Evolutionary conservation across 257 asterid genomes (phyloP), one percentile per base, ranked within the genome.

Genomic region (Fraxinus excelsior): DNA sequence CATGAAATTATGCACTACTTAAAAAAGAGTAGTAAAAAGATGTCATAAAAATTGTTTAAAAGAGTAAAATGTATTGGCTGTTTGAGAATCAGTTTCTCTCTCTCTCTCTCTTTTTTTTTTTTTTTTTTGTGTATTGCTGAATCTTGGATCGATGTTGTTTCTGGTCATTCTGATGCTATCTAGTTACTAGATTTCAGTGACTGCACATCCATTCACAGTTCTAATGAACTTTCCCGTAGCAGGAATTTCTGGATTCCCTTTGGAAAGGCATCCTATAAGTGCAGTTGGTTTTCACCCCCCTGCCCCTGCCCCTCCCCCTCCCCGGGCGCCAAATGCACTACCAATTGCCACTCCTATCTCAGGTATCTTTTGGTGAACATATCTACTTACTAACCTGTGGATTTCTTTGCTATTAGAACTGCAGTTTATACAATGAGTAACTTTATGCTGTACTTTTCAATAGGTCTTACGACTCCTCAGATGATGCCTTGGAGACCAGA

Each of bases 211-310:
- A 11, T 44, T 29, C n/a, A 51, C 23, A 14, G 12, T 34, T 49
- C 6, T 25, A 51, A 35, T 34, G 16, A 28, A 44, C 13, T 38
- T 75, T 44, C 18, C 34, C 7, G 67, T 82, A 80, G 66, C 87
- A 86, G 90, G 88, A 80, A 80, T 82, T 86, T 78, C 69, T 44
- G 79, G 86, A 76, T 73, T 79, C 66, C 85, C 78, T 73, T 69
- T 76, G 51, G 90, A 84, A 75, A 82, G 86, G 75, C 87, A 85
- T 13, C 75, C 85, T 73, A 80, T 70, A 49, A 84, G 71, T 78
- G 29, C 78, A 72, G 76, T 79, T 70, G 78, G 81, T 74, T 86
- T 82, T 69, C 85, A 78, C 42, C 80, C 85, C 32, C 31, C 88
- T 35, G 68, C 68, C 68, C 16, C 67, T 62, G 2, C 67, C 13